Evolutionary conservation across 1,139 yeast genomes (phyloP).

Genomic region (Diutina catenulata): DNA sequence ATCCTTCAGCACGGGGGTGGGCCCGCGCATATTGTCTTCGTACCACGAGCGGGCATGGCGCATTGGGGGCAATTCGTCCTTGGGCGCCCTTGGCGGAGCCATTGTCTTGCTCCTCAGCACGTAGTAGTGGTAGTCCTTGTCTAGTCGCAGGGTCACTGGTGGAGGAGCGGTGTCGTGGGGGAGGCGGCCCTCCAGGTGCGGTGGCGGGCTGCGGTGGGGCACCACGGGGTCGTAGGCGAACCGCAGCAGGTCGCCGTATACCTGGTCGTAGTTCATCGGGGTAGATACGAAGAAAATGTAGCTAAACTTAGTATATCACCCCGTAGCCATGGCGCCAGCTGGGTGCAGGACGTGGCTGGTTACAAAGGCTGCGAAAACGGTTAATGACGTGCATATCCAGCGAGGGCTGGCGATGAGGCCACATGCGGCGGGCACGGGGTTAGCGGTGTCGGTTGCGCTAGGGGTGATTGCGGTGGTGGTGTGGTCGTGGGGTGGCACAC

Average conservation of each 20-base stretch:
- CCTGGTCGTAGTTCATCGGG: conserved; percentile 2
- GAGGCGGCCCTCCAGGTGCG: neutral
- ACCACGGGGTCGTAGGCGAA: conserved; percentile 2
- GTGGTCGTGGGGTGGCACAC: too few relatives aligned
- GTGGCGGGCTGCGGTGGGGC: neutral
- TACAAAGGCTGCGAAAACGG: too few relatives aligned
- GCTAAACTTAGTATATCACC: too few relatives aligned
- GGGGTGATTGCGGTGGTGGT: too few relatives aligned
- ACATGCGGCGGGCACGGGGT: too few relatives aligned
- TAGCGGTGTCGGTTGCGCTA: too few relatives aligned
- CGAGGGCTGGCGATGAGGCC: too few relatives aligned
- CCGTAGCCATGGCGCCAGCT: too few relatives aligned
- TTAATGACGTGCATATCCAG: too few relatives aligned
- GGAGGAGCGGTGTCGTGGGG: neutral
- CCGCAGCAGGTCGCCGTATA: conserved; percentile 3
- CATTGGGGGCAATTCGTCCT: neutral
- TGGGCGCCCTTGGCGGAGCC: neutral
- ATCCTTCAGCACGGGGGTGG: neutral
- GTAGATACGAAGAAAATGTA: too few relatives aligned
- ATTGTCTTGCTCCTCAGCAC: neutral
- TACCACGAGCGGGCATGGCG: neutral
- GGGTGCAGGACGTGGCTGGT: too few relatives aligned
- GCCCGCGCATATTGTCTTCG: neutral
- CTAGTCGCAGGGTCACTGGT: conserved; percentile 4
- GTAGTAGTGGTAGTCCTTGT: conserved; percentile 2